Conservation (phyloP, 495 filamentous ascomycete species). For the Hyaloscypha bicolor region DNA sequence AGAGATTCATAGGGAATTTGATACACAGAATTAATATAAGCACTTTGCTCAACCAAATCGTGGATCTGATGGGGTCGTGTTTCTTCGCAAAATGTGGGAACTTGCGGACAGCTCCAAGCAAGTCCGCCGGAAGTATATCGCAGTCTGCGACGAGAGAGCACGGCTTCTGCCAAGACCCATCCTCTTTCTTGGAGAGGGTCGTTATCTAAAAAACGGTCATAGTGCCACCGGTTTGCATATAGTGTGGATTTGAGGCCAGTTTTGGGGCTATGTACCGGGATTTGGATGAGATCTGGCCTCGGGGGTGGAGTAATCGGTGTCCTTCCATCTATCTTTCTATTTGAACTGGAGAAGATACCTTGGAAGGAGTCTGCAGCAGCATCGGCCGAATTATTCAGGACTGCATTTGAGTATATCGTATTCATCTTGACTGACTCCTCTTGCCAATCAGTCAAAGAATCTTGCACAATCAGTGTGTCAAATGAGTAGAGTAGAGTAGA, state of each 20-base stretch:
- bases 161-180: not conserved
- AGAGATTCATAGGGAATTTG: not conserved
- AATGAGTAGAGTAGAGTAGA: too few relatives aligned
- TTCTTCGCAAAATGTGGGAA: not conserved
- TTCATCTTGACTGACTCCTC: not conserved
- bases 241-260: not conserved
- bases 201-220: not conserved
- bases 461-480: slow-evolving; percentile 1
- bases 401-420: not conserved
- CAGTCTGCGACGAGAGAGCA: not conserved
- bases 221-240: not conserved
- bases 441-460: not conserved
- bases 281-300: not conserved
- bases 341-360: not conserved
- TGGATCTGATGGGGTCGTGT: not conserved
- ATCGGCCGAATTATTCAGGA: not conserved
- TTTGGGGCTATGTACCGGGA: not conserved
- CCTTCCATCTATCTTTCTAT: not conserved
- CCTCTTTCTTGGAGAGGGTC: not conserved
- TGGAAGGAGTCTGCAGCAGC: not conserved
- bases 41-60: not conserved
- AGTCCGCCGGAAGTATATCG: not conserved
- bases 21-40: not conserved
- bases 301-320: not conserved
- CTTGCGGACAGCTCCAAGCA: not conserved